Evolutionary conservation across 2,329 filamentous ascomycete genomes (phyloP).

Genomic region (Sclerotiophoma versabilis): DNA sequence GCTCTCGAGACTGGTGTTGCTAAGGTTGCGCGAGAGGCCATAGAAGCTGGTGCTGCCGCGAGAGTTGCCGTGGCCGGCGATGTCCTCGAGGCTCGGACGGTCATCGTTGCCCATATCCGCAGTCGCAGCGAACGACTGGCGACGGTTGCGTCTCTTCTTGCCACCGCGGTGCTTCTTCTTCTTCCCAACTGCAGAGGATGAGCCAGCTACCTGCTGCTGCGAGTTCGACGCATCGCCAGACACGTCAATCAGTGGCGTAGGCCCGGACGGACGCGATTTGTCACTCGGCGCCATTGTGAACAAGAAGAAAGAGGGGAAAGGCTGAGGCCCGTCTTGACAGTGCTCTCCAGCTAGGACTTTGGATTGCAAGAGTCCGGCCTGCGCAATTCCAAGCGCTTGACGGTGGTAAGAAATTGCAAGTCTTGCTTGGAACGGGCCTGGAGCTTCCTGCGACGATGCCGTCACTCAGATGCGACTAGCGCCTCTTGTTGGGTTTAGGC

Average conservation of each 20-base stretch:
- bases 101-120: conserved; percentile 65
- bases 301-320: not conserved
- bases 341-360: not conserved
- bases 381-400: not conserved
- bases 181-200: conserved; percentile 51
- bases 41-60: conserved; percentile 60
- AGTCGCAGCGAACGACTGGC: conserved; percentile 77
- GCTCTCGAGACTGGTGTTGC: conserved; percentile 88
- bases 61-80: conserved; percentile 27
- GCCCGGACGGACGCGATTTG: conserved; percentile 10
- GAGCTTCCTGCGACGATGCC: conserved; percentile 4
- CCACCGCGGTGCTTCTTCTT: conserved; percentile 79
- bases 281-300: conserved; percentile 16
- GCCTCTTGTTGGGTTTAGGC: conserved; percentile 4
- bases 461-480: not conserved
- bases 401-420: not conserved
- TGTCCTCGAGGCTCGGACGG: conserved; percentile 45
- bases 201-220: conserved; percentile 5
- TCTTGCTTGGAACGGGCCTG: conserved; percentile 8
- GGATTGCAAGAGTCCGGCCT: not conserved
- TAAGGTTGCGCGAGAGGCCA: conserved; percentile 66
- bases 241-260: conserved; percentile 12
- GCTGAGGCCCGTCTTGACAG: not conserved
- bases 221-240: conserved; percentile 4
- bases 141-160: conserved; percentile 77